Evolutionary conservation across 805 yeast genomes (phyloP).

Genomic region (Candida sakaeoensis): DNA sequence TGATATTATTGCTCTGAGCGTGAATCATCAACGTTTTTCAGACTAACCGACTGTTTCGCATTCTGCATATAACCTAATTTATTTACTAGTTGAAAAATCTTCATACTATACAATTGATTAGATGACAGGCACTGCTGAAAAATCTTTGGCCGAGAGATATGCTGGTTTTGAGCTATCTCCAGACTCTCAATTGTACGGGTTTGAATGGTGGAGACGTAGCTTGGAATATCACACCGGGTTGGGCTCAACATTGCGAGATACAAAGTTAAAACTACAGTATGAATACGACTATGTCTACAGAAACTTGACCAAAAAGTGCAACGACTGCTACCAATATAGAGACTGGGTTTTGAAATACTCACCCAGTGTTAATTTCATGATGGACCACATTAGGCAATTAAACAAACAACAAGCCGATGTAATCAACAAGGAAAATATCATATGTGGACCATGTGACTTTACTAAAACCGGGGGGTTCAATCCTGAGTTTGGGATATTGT

Average conservation of each 20-base stretch:
- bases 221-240: slow-evolving; percentile 68
- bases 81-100: not conserved
- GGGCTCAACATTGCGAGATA: slow-evolving; percentile 53
- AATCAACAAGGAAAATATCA: slow-evolving; percentile 48
- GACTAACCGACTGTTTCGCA: no score
- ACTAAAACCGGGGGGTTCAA: slow-evolving; percentile 87
- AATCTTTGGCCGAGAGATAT: slow-evolving; percentile 3
- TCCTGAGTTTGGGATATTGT: slow-evolving; percentile 79
- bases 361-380: slow-evolving; percentile 85
- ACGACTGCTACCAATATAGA: slow-evolving; percentile 65
- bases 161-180: slow-evolving; percentile 16
- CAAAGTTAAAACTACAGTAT: slow-evolving; percentile 35
- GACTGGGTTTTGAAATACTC: slow-evolving; percentile 79
- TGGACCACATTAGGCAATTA: slow-evolving; percentile 71
- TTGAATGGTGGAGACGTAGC: slow-evolving; percentile 81
- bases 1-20: no score
- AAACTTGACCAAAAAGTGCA: slow-evolving; percentile 52
- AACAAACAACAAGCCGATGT: slow-evolving; percentile 38
- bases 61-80: not conserved
- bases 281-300: slow-evolving; percentile 52
- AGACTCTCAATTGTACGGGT: slow-evolving; percentile 42
- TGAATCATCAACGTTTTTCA: no score
- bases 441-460: slow-evolving; percentile 83
- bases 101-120: not conserved
- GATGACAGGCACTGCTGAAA: not conserved